Evolutionary conservation across 176 grass and related monocot genomes (phyloP).

Genomic region (Poa pratensis): DNA sequence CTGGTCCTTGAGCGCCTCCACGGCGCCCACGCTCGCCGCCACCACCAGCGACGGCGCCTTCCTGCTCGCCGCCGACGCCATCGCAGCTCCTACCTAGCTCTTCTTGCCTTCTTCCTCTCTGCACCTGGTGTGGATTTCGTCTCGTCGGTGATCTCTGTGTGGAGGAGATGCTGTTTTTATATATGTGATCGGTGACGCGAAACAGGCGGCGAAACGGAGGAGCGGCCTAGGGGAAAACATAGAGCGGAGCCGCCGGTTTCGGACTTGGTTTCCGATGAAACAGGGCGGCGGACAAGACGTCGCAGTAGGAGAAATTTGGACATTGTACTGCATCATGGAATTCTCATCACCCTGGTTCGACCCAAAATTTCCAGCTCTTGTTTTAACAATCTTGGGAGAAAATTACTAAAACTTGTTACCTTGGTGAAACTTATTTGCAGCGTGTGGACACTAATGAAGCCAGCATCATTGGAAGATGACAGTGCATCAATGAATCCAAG

Average conservation of each 20-base stretch:
- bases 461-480: too few species aligned
- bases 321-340: background rate
- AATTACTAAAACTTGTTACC: too few species aligned
- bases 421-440: too few species aligned
- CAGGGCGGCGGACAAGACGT: conserved; percentile 1
- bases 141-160: background rate
- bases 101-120: background rate
- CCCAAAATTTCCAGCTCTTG: too few species aligned
- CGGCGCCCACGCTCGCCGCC: conserved; percentile 63
- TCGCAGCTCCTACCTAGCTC: background rate
- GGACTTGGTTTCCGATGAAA: background rate
- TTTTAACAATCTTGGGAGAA: too few species aligned
- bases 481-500: too few species aligned
- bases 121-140: background rate
- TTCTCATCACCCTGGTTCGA: too few species aligned
- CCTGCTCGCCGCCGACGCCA: conserved; percentile 27
- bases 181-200: background rate
- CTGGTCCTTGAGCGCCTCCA: conserved; percentile 87
- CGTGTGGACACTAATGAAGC: too few species aligned
- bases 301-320: background rate
- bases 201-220: conserved; percentile 19
- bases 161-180: background rate
- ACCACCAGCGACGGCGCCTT: conserved; percentile 67
- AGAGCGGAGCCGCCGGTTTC: background rate
- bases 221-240: conserved; percentile 5